Evolutionary conservation across 2,329 filamentous ascomycete genomes (phyloP).

Genomic region (Trichoderma aggressivum): DNA sequence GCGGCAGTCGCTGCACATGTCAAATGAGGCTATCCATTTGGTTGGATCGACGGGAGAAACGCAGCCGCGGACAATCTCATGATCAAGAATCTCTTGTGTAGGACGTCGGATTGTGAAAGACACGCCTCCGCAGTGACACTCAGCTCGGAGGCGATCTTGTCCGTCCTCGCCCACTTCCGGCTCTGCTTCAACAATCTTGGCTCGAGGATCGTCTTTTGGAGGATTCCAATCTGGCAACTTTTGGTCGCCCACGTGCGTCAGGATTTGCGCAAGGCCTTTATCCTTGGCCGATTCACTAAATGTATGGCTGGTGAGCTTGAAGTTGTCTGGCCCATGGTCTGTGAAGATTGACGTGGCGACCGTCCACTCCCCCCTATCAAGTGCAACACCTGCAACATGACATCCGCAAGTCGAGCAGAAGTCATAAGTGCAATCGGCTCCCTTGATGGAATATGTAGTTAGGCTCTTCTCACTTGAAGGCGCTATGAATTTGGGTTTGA

Average conservation of each 20-base stretch:
- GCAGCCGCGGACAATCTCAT: slow-evolving; percentile 31
- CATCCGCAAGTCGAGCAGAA: slow-evolving; percentile 48
- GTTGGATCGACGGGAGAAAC: slow-evolving; percentile 36
- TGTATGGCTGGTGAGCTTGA: slow-evolving; percentile 35
- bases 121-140: slow-evolving; percentile 48
- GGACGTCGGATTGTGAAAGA: slow-evolving; percentile 45
- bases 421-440: slow-evolving; percentile 33
- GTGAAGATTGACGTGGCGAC: slow-evolving; percentile 40
- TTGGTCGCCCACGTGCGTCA: slow-evolving; percentile 33
- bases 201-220: slow-evolving; percentile 26
- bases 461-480: slow-evolving; percentile 38
- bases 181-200: slow-evolving; percentile 27
- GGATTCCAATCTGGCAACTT: slow-evolving; percentile 38
- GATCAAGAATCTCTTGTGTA: slow-evolving; percentile 27
- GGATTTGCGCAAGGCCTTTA: slow-evolving; percentile 36
- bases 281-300: slow-evolving; percentile 37
- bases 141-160: slow-evolving; percentile 39
- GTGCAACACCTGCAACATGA: slow-evolving; percentile 39
- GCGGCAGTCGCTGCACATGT: slow-evolving; percentile 45
- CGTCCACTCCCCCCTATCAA: slow-evolving; percentile 36
- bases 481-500: slow-evolving; percentile 38
- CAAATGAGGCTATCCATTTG: slow-evolving; percentile 44
- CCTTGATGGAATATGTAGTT: slow-evolving; percentile 35
- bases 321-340: slow-evolving; percentile 34
- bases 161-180: slow-evolving; percentile 35